Percentiles rank a stretch among this genome's conserved stretches.
These are phyloP conservation scores for Psilocybe cubensis DNA, from an alignment of 768 basidiomycete genomes.

Conservation along the genomic window DNA sequence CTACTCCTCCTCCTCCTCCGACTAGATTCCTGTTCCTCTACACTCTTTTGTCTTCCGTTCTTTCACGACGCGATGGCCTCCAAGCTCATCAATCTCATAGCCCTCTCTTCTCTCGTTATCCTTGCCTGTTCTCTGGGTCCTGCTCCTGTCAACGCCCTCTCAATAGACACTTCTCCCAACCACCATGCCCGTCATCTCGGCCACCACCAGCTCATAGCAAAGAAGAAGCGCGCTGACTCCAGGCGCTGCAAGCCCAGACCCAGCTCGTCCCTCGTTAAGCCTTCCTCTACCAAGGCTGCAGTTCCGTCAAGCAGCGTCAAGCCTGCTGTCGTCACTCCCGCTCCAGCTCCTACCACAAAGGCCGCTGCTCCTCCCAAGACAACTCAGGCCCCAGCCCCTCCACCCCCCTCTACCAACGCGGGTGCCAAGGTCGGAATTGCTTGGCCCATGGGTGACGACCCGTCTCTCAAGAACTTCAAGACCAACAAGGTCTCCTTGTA, in stretches of 20 bases:
- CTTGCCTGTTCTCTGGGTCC: constrained; percentile 53
- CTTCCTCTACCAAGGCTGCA: not conserved
- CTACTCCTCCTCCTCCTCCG: constrained; percentile 5
- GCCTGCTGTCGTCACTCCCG: constrained; percentile 21
- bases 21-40: constrained; percentile 6
- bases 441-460: constrained; percentile 63
- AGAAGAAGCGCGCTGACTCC: constrained; percentile 50
- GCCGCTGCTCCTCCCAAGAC: constrained; percentile 9
- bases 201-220: constrained; percentile 50
- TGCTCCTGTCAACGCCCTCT: constrained; percentile 55
- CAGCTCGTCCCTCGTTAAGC: constrained; percentile 22
- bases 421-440: constrained; percentile 61
- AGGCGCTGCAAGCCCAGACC: constrained; percentile 65
- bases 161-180: constrained; percentile 37
- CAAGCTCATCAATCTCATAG: constrained; percentile 61
- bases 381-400: constrained; percentile 15
- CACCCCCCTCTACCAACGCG: constrained; percentile 17
- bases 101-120: constrained; percentile 61
- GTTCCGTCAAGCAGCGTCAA: constrained; percentile 5
- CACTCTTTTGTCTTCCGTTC: constrained; percentile 29
- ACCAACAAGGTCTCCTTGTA: constrained; percentile 48
- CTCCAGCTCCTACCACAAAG: constrained; percentile 8
- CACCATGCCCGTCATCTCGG: constrained; percentile 47
- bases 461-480: constrained; percentile 54
- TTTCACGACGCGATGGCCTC: constrained; percentile 44